These are phyloP conservation scores for Moesziomyces sp. DNA, from an alignment of 1,284 basidiomycete genomes.

Conservation along the genomic window DNA sequence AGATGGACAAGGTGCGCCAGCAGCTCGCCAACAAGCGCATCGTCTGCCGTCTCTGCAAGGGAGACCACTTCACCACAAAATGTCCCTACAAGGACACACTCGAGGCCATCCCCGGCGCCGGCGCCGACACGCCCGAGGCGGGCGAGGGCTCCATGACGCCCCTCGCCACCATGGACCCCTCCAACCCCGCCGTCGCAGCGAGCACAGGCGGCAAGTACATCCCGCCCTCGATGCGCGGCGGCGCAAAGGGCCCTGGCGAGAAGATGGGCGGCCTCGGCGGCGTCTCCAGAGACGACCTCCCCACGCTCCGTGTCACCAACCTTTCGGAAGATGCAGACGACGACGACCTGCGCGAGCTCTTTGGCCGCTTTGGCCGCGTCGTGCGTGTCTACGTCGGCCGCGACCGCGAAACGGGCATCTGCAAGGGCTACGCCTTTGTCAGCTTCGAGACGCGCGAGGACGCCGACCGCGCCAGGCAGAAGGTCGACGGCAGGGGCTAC, in stretches of 20 bases:
- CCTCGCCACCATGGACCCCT: conserved; percentile 63
- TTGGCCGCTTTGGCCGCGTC: conserved; percentile 74
- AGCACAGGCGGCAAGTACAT: conserved; percentile 81
- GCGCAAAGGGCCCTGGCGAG: conserved; percentile 77
- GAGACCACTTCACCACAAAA: conserved; percentile 96
- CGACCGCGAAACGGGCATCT: conserved; percentile 92
- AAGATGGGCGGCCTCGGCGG: conserved; percentile 75
- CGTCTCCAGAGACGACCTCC: conserved; percentile 79
- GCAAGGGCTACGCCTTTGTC: conserved; percentile 96
- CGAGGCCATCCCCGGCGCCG: conserved; percentile 75
- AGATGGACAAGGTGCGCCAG: conserved; percentile 78
- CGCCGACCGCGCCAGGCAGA: conserved; percentile 90
- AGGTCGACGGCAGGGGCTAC: conserved; percentile 91
- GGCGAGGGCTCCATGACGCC: conserved; percentile 73
- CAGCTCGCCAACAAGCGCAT: conserved; percentile 83
- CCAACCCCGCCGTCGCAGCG: conserved; percentile 64
- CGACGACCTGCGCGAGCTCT: conserved; percentile 91
- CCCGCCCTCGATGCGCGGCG: conserved; percentile 85
- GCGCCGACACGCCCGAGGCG: conserved; percentile 58
- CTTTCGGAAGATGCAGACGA: conserved; percentile 95
- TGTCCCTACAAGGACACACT: conserved; percentile 97
- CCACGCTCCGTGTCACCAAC: conserved; percentile 96
- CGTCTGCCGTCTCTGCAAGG: conserved; percentile 92
- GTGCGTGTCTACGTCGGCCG: conserved; percentile 93
- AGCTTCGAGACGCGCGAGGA: conserved; percentile 85